A percentile compares a stretch with the other conserved stretches of the same genome.
These are phyloP conservation scores for Neurospora intermedia DNA, from an alignment of 495 filamentous ascomycete species.

Conservation along the genomic window DNA sequence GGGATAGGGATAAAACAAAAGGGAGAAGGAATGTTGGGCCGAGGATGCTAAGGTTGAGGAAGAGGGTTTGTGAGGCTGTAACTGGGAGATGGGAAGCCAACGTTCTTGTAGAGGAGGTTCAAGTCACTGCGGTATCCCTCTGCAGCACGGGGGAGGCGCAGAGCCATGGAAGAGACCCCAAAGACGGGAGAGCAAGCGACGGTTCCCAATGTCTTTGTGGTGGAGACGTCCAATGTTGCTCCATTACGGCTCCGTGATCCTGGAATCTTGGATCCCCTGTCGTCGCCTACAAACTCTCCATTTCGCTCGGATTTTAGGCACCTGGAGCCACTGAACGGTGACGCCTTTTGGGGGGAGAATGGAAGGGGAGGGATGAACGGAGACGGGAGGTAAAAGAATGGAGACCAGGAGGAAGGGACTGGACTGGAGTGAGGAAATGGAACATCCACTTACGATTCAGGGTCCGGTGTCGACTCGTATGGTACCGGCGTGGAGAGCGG, in stretches of 20 bases:
- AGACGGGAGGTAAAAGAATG: too few relatives aligned
- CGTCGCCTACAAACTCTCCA: background rate
- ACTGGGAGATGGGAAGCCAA: background rate
- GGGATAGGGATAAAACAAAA: constrained; percentile 1
- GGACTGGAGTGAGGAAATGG: background rate
- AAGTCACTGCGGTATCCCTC: background rate
- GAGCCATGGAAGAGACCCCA: background rate
- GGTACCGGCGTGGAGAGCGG: background rate
- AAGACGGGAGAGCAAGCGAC: background rate
- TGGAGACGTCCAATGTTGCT: background rate
- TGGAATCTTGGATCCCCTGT: background rate
- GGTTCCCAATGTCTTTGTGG: background rate
- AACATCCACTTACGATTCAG: constrained; percentile 10
- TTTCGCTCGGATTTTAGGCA: background rate
- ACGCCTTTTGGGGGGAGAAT: background rate
- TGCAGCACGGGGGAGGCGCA: background rate
- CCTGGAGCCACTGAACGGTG: background rate
- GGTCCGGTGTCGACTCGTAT: constrained; percentile 10
- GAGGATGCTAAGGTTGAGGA: background rate
- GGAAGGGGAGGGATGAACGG: background rate
- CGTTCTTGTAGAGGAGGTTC: background rate
- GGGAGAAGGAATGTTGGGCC: background rate
- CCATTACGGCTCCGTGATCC: background rate
- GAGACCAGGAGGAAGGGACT: background rate
- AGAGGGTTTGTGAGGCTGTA: background rate